Percentiles rank a stretch among this genome's conserved stretches.
These are phyloP conservation scores for Hyphopichia homilentoma DNA, from an alignment of 805 yeast genomes.

Conservation along the genomic window DNA sequence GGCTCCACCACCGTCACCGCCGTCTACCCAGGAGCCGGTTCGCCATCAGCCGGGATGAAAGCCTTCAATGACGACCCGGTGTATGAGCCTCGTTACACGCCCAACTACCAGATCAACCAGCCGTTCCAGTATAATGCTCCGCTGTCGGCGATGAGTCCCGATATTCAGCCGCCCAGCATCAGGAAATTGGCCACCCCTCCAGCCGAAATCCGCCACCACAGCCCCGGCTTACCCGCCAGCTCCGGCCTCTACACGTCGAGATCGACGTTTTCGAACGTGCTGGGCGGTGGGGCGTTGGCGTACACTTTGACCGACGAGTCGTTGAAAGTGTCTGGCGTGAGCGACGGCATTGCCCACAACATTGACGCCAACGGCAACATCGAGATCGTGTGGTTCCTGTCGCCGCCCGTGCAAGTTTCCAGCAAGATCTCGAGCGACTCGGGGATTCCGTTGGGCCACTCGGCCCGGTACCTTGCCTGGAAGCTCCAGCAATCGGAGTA, in stretches of 20 bases:
- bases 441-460: conserved; percentile 55
- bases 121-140: conserved; percentile 53
- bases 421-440: conserved; percentile 13
- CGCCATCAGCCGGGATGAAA: neutral
- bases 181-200: conserved; percentile 19
- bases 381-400: conserved; percentile 58
- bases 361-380: conserved; percentile 6
- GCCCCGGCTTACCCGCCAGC: conserved; percentile 8
- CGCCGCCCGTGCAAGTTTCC: conserved; percentile 51
- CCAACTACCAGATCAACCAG: conserved; percentile 10
- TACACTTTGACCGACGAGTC: conserved; percentile 22
- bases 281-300: conserved; percentile 37
- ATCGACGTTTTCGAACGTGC: conserved; percentile 31
- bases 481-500: conserved; percentile 11
- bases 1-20: conserved; percentile 12
- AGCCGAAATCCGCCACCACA: conserved; percentile 1
- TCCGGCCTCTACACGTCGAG: conserved; percentile 21
- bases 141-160: conserved; percentile 75
- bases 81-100: too few species aligned
- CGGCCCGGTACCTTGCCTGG: conserved; percentile 66
- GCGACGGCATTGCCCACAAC: conserved; percentile 22
- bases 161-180: conserved; percentile 92
- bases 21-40: conserved; percentile 6
- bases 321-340: conserved; percentile 12
- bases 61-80: conserved; percentile 2